Evolutionary conservation across 805 yeast genomes (phyloP), one percentile per base, ranked within the genome.

Genomic region (Saccharomycopsis oosterbeekiorum): DNA sequence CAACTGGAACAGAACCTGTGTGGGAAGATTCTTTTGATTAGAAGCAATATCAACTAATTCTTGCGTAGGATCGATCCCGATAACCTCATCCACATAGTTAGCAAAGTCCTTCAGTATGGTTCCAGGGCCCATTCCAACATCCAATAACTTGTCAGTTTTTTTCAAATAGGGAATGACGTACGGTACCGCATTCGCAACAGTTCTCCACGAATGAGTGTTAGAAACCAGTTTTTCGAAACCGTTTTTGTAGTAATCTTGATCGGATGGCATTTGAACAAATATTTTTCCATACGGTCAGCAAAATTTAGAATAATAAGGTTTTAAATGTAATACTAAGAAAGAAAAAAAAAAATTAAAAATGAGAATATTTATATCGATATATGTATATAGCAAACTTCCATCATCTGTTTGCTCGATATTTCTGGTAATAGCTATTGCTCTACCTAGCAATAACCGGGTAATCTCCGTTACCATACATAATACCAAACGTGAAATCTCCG

Each of bases 111-210:
- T 53, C 4, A 77, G 73, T 41, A 76, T 76, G 4, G 77, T 68
- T 0, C 78, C 80, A 2, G 79, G 79, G 0, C 80, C 80, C 65
- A 75, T 71, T 10, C 80, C 80, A 21, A 76, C 76, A 62, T 76
- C 80, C 14, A 76, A 70, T 8, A 76, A 65, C 42, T 64, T 62
- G 47, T 66, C 65, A 15, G 66, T 65, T 4, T 69, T 65, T 60
- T 71, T 67, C 36, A 76, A 55, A 39, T 70, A 65, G 3, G 71
- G 70, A 15, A 71, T 56, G 59, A 74, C 60, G 61, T 65, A 71
- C 1, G 65, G 66, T 2, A 70, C 64, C 8, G 73, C 70, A 59
- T 70, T 73, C 10, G 63, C 66, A 5, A 71, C 76, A 5, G 68
- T 70, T 62, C 78, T 64, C 76, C 77, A 74, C 11, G 67, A 51